These are phyloP conservation scores for Phytopythium delawarense DNA, from an alignment of 352 stramenopile genomes.

Conservation along the genomic window DNA sequence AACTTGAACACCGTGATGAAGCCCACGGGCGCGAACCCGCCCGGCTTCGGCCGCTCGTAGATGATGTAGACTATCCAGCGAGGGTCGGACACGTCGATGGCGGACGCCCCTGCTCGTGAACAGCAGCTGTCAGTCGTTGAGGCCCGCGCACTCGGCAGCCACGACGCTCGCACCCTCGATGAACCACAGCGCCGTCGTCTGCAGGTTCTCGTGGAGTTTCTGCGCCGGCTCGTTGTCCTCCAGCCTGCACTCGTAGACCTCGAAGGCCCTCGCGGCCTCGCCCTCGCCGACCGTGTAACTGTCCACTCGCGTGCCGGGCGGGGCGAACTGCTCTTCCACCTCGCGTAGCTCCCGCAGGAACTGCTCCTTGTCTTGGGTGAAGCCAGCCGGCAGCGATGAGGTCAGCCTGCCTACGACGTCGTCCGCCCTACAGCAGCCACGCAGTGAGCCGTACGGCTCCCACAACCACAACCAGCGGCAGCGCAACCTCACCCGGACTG, in stretches of 20 bases:
- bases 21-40: conserved; percentile 40
- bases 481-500: conserved; percentile 28
- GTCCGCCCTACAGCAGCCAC: conserved; percentile 25
- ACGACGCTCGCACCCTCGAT: conserved; percentile 56
- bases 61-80: conserved; percentile 79
- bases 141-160: background rate
- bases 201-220: conserved; percentile 55
- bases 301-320: conserved; percentile 34
- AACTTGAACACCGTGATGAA: conserved; percentile 86
- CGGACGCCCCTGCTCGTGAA: conserved; percentile 42
- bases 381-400: conserved; percentile 35
- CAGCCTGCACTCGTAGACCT: conserved; percentile 64
- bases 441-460: background rate
- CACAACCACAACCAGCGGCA: background rate
- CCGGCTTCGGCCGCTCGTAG: conserved; percentile 40
- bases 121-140: background rate
- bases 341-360: conserved; percentile 27
- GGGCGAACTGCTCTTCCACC: conserved; percentile 25
- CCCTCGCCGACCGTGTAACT: conserved; percentile 26
- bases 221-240: conserved; percentile 52
- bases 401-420: conserved; percentile 48
- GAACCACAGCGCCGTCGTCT: conserved; percentile 78
- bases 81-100: conserved; percentile 65
- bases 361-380: conserved; percentile 35
- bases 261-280: conserved; percentile 30